These are phyloP conservation scores for Ascochyta lentis DNA, from an alignment of 2,329 filamentous ascomycete species.

Conservation along the genomic window DNA sequence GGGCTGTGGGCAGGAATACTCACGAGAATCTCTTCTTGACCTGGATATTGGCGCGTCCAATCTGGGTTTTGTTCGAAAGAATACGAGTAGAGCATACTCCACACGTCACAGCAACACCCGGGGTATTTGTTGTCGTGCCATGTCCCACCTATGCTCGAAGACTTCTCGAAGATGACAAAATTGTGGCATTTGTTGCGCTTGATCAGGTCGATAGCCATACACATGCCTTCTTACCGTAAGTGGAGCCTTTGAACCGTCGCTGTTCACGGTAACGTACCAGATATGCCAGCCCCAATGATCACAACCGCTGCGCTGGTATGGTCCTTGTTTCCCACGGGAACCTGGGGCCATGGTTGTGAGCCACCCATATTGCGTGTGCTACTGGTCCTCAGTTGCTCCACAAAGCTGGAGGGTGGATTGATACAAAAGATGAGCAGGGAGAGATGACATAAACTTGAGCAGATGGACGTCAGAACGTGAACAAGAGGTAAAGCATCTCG, in stretches of 20 bases:
- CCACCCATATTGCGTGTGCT: constrained; percentile 43
- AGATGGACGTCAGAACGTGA: not conserved
- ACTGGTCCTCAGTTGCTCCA: too few species aligned
- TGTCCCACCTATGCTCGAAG: constrained; percentile 60
- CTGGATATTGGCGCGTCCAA: constrained; percentile 65
- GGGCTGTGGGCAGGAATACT: not conserved
- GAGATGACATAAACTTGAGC: not conserved
- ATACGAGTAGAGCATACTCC: constrained; percentile 64
- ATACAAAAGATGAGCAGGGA: not conserved
- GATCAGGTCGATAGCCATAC: constrained; percentile 64
- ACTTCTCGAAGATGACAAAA: constrained; percentile 65
- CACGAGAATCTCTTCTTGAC: constrained; percentile 66
- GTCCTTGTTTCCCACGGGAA: constrained; percentile 57
- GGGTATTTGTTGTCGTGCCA: constrained; percentile 65
- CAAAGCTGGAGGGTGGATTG: not conserved
- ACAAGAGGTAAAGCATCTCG: not conserved
- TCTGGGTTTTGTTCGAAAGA: constrained; percentile 66
- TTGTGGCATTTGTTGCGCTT: constrained; percentile 59
- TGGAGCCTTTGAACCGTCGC: not conserved
- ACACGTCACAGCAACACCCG: constrained; percentile 63
- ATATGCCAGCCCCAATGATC: constrained; percentile 64
- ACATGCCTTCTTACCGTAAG: constrained; percentile 52
- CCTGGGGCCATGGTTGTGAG: constrained; percentile 54
- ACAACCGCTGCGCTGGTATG: constrained; percentile 62
- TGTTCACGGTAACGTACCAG: constrained; percentile 43